Evolutionary conservation across 345 rosid species (phyloP).

Genomic region (Heritiera littoralis): DNA sequence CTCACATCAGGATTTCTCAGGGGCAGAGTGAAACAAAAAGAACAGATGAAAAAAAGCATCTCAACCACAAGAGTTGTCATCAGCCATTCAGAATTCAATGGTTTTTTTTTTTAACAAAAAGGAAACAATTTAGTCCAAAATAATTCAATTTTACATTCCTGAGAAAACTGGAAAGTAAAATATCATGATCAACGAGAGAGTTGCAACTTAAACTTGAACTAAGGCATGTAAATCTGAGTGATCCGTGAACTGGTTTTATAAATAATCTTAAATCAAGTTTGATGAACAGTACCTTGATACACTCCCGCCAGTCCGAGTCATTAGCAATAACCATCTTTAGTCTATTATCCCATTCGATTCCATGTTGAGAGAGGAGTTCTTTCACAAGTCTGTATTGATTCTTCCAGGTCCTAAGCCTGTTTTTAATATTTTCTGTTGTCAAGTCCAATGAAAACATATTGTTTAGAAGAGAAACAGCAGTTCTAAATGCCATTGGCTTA

Average conservation of each 20-base stretch:
- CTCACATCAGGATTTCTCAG: constrained; percentile 23
- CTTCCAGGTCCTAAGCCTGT: constrained; percentile 24
- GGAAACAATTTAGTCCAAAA: background rate
- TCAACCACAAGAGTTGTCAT: background rate
- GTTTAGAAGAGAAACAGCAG: constrained; percentile 23
- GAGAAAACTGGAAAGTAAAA: background rate
- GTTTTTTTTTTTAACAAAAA: background rate
- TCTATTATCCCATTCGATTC: constrained; percentile 28
- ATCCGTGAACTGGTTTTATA: background rate
- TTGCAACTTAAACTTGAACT: background rate
- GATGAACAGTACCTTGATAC: constrained; percentile 9
- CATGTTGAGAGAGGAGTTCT: constrained; percentile 23
- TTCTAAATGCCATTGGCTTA: constrained; percentile 17
- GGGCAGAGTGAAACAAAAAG: background rate
- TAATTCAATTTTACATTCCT: background rate
- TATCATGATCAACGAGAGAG: background rate
- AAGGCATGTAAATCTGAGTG: background rate
- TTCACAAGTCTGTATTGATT: constrained; percentile 21
- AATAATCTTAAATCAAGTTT: background rate
- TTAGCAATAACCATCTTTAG: constrained; percentile 22
- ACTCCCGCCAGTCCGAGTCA: constrained; percentile 22
- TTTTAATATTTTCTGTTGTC: constrained; percentile 13
- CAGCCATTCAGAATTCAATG: background rate
- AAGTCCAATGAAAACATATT: constrained; percentile 19
- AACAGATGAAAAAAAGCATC: background rate